These are phyloP conservation scores for Plasmodium knowlesi DNA, from an alignment of 169 alveolate genomes.

Conservation along the genomic window DNA sequence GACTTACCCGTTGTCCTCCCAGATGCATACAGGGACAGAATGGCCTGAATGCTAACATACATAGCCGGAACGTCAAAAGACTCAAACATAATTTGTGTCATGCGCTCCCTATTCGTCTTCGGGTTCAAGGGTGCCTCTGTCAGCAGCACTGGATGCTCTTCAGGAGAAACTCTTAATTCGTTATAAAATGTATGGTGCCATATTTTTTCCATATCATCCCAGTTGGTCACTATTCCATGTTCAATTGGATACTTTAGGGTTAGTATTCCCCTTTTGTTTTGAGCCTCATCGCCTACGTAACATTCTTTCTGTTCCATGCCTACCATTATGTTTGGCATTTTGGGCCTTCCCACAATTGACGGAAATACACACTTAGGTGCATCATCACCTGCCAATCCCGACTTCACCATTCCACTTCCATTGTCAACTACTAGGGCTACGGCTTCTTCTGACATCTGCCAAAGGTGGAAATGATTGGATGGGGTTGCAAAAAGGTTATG, in stretches of 20 bases:
- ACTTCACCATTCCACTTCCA: slow-evolving; percentile 99
- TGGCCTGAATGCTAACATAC: slow-evolving; percentile 98
- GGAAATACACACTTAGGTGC: slow-evolving; percentile 99
- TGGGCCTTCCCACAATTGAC: slow-evolving; percentile 98
- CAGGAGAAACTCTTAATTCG: slow-evolving; percentile 97
- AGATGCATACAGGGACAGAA: slow-evolving; percentile 97
- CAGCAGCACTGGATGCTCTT: slow-evolving; percentile 96
- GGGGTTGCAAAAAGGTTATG: no score
- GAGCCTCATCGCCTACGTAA: slow-evolving; percentile 99
- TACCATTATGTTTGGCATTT: slow-evolving; percentile 94
- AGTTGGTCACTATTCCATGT: slow-evolving; percentile 98
- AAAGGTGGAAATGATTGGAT: background rate
- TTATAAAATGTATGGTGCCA: slow-evolving; percentile 98
- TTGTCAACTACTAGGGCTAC: slow-evolving; percentile 98
- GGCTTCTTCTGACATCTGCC: slow-evolving; percentile 60
- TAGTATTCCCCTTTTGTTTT: slow-evolving; percentile 97
- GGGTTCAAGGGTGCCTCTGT: slow-evolving; percentile 99
- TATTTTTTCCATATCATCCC: slow-evolving; percentile 99
- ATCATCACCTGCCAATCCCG: slow-evolving; percentile 99
- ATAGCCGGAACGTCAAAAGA: slow-evolving; percentile 98
- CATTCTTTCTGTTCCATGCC: slow-evolving; percentile 97
- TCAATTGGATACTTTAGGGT: slow-evolving; percentile 98
- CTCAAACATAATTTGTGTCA: slow-evolving; percentile 98
- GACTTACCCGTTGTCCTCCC: slow-evolving; percentile 98
- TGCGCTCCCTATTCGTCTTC: slow-evolving; percentile 96